Evolutionary conservation across 2,329 filamentous ascomycete species (phyloP).

Genomic region (Apiospora saccharicola): DNA sequence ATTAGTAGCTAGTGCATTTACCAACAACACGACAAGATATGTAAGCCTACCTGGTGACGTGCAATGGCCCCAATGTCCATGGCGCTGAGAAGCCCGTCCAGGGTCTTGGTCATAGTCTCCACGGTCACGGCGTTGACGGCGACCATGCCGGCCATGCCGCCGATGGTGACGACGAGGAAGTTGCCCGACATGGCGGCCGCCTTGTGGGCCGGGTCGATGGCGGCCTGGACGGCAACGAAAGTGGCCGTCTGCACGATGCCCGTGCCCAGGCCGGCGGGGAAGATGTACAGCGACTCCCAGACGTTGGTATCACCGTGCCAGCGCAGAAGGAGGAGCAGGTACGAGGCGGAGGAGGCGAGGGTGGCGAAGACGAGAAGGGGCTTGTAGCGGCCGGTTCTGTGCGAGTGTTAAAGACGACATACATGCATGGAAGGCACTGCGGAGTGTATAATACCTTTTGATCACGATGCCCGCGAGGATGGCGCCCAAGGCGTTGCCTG

Average conservation of each 20-base stretch:
- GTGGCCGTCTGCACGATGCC: constrained; percentile 50
- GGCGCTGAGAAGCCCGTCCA: neutral
- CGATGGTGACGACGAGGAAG: constrained; percentile 47
- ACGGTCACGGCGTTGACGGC: constrained; percentile 47
- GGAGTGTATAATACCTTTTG: constrained; percentile 33
- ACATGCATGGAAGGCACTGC: neutral
- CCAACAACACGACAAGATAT: too few relatives aligned
- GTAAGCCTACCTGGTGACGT: neutral
- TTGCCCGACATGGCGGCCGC: constrained; percentile 51
- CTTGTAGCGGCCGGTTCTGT: constrained; percentile 52
- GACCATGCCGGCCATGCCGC: constrained; percentile 49
- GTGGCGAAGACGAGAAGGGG: constrained; percentile 46
- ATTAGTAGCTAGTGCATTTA: too few relatives aligned
- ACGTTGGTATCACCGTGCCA: constrained; percentile 53
- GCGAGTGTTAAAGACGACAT: too few relatives aligned
- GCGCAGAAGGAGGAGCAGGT: constrained; percentile 29
- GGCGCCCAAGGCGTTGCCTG: constrained; percentile 59
- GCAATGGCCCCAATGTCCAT: neutral
- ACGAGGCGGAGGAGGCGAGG: constrained; percentile 3
- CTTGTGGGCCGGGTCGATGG: constrained; percentile 46
- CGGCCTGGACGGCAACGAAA: constrained; percentile 52
- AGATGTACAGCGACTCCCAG: constrained; percentile 50
- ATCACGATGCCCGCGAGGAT: constrained; percentile 54
- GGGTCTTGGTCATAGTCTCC: constrained; percentile 29
- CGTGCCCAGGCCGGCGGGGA: constrained; percentile 53